Evolutionary conservation across 2,329 filamentous ascomycete genomes (phyloP).

Genomic region (Fusarium nygamai): DNA sequence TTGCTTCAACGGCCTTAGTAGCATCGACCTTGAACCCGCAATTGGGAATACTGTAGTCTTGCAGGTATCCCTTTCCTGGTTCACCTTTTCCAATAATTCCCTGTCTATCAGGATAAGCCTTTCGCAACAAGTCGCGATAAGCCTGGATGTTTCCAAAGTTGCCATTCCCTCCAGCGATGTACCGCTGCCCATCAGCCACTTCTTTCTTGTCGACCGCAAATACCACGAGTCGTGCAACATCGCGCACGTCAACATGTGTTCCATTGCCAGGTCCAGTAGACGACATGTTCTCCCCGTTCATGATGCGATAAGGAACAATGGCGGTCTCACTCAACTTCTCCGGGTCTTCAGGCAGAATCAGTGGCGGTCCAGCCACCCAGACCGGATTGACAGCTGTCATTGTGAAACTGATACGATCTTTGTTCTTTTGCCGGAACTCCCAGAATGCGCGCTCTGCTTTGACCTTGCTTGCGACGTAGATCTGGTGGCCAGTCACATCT

Average conservation of each 20-base stretch:
- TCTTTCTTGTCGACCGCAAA: conserved; percentile 3
- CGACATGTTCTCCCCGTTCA: conserved; percentile 10
- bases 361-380: conserved; percentile 8
- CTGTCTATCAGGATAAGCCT: not conserved
- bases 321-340: conserved; percentile 23
- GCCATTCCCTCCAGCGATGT: not conserved
- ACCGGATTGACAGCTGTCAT: conserved; percentile 21
- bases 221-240: conserved; percentile 9
- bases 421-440: not conserved
- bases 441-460: conserved; percentile 22
- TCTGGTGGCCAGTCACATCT: conserved; percentile 3
- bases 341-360: conserved; percentile 4
- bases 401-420: not conserved
- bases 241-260: conserved; percentile 17
- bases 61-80: not conserved
- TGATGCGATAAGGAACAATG: conserved; percentile 9
- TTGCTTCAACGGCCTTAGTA: conserved; percentile 1
- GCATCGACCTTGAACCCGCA: not conserved
- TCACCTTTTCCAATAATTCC: not conserved
- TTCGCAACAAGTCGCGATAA: conserved; percentile 9
- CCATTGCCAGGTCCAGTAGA: conserved; percentile 4
- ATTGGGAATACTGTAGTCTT: not conserved
- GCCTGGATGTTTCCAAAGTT: conserved; percentile 15
- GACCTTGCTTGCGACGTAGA: conserved; percentile 15
- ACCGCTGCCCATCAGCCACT: conserved; percentile 11